phyloP scores from a whole-genome alignment of 495 filamentous ascomycete species.

The Pseudomonodictys pantanalensis region DNA sequence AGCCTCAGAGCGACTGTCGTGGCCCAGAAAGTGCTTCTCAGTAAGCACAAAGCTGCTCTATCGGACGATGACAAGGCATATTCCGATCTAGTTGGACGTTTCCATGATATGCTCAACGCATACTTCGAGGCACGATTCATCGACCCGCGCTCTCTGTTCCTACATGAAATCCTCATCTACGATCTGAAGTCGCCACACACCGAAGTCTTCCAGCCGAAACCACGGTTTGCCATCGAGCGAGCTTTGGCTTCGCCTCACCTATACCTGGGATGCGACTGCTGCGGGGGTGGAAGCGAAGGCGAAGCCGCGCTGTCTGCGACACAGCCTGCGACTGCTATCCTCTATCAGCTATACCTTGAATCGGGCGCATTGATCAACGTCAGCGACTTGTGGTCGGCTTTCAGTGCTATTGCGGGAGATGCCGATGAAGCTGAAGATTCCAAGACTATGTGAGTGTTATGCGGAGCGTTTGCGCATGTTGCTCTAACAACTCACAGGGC shows the following conservation, averaged over 20 bases:
- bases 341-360: slow-evolving; percentile 91
- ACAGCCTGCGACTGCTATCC: slow-evolving; percentile 72
- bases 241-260: slow-evolving; percentile 78
- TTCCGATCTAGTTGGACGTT: slow-evolving; percentile 65
- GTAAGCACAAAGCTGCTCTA: slow-evolving; percentile 71
- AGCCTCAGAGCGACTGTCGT: slow-evolving; percentile 79
- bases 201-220: slow-evolving; percentile 77
- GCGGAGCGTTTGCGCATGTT: neutral
- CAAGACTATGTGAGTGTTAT: slow-evolving; percentile 32
- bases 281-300: slow-evolving; percentile 45
- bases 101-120: slow-evolving; percentile 54
- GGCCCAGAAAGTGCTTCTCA: slow-evolving; percentile 81
- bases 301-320: slow-evolving; percentile 50
- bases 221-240: slow-evolving; percentile 74
- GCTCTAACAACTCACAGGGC: slow-evolving; percentile 41
- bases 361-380: slow-evolving; percentile 84
- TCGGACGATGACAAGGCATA: slow-evolving; percentile 73
- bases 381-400: slow-evolving; percentile 86
- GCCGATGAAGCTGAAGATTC: slow-evolving; percentile 52
- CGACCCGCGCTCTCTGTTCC: slow-evolving; percentile 60
- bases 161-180: slow-evolving; percentile 81
- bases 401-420: slow-evolving; percentile 68
- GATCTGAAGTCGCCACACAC: slow-evolving; percentile 75
- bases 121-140: slow-evolving; percentile 55
- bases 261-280: slow-evolving; percentile 76